Evolutionary conservation across 2,329 filamentous ascomycete genomes (phyloP).

Genomic region (Penicillium hordei): DNA sequence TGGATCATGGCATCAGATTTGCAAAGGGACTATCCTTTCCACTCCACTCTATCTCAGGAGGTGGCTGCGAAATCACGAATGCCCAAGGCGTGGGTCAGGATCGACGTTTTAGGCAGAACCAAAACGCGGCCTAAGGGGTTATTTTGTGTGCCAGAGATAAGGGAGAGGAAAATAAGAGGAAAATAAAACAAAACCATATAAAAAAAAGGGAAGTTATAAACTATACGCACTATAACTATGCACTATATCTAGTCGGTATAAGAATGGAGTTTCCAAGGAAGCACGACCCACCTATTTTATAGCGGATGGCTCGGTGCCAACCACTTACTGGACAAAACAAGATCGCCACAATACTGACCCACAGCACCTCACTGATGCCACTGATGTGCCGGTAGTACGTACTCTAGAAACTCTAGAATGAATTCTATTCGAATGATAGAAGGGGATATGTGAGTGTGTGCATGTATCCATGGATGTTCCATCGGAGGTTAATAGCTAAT

Average conservation of each 20-base stretch:
- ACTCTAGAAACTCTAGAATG: constrained; percentile 1
- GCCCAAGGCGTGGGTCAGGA: constrained; percentile 1
- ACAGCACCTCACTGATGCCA: constrained; percentile 7
- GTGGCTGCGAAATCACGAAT: not conserved
- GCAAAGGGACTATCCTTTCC: not conserved
- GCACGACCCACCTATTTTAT: not conserved
- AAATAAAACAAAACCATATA: not conserved
- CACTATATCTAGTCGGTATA: not conserved
- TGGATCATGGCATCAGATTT: not conserved
- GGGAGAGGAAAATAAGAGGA: not conserved
- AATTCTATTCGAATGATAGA: constrained; percentile 1
- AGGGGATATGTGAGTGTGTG: not conserved
- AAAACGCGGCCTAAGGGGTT: constrained; percentile 3
- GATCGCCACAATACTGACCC: constrained; percentile 17
- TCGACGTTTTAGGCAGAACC: not conserved
- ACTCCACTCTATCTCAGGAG: constrained; percentile 1
- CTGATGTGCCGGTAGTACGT: constrained; percentile 16
- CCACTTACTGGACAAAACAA: not conserved
- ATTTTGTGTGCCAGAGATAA: not conserved
- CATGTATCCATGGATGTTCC: not conserved
- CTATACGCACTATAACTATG: not conserved
- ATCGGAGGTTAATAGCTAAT: no score
- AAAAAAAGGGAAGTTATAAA: not conserved
- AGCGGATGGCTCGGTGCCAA: not conserved
- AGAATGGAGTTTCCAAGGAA: not conserved